Evolutionary conservation across 345 rosid species (phyloP).

Genomic region (Populus ilicifolia): DNA sequence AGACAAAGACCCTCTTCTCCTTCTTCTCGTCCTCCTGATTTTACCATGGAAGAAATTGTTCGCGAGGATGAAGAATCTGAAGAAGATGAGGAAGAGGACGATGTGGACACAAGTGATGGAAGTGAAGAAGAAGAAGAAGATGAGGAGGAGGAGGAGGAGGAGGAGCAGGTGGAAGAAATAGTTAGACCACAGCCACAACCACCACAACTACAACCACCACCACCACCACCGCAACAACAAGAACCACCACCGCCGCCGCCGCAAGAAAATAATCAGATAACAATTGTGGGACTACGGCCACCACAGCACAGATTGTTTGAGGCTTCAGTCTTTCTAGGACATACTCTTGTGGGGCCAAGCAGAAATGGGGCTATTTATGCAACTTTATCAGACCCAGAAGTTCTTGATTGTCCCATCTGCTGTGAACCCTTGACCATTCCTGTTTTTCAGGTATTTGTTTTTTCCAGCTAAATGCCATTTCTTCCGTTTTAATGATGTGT

Average conservation of each 20-base stretch:
- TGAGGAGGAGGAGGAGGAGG: background rate
- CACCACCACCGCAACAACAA: background rate
- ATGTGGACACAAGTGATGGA: background rate
- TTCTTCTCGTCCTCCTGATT: conserved; percentile 4
- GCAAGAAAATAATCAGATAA: background rate
- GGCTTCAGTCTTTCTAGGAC: background rate
- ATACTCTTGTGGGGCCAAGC: background rate
- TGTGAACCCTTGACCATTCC: conserved; percentile 43
- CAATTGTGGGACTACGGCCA: background rate
- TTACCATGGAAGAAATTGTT: background rate
- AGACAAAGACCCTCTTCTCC: background rate
- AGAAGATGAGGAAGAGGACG: background rate
- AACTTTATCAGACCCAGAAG: conserved; percentile 37
- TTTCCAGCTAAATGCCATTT: background rate
- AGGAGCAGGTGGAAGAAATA: background rate
- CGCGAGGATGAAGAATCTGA: background rate
- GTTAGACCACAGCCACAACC: background rate
- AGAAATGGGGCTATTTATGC: background rate
- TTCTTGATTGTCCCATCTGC: conserved; percentile 53
- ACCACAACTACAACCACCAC: background rate
- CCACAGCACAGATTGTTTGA: background rate
- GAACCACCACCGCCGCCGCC: too few species aligned
- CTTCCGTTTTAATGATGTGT: background rate
- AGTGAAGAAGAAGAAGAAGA: background rate
- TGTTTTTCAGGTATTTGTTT: conserved; percentile 41